Conservation (phyloP, 768 basidiomycete genomes). For the Pleurotus salmoneostramineus region DNA sequence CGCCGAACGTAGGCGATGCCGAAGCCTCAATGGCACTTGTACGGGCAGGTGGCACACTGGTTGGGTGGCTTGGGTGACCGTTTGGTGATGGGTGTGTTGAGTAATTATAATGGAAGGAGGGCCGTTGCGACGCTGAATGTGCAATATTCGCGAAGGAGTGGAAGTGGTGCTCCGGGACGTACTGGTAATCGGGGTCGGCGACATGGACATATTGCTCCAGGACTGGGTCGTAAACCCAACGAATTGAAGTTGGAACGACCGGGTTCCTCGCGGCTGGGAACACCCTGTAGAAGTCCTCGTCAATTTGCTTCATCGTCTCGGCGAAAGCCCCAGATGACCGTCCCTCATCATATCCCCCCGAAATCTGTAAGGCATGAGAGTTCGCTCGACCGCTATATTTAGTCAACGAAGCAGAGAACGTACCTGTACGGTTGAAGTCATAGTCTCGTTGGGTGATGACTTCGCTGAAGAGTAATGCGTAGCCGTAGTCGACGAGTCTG, state of each 20-base stretch:
- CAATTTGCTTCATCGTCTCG: background rate
- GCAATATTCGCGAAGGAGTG: background rate
- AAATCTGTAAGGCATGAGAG: background rate
- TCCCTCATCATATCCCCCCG: background rate
- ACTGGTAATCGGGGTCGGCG: background rate
- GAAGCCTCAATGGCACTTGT: background rate
- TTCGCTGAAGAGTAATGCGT: background rate
- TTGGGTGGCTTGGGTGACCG: no score
- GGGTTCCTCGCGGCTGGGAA: background rate
- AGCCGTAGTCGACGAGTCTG: background rate
- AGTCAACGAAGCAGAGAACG: background rate
- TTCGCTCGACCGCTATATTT: background rate
- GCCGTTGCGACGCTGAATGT: no score
- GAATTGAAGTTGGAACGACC: background rate
- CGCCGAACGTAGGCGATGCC: background rate
- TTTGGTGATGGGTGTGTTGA: no score
- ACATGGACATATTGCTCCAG: background rate
- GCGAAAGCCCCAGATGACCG: background rate
- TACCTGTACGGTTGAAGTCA: background rate
- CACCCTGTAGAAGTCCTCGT: slow-evolving; percentile 1
- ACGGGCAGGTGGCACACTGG: no score
- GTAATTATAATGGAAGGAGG: no score
- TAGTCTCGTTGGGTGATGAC: background rate
- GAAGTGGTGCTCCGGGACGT: background rate
- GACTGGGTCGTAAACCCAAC: background rate